Percentiles rank a stretch among this genome's conserved stretches.
Conservation (phyloP, 805 yeast genomes). For the Scheffersomyces amazonensis region DNA sequence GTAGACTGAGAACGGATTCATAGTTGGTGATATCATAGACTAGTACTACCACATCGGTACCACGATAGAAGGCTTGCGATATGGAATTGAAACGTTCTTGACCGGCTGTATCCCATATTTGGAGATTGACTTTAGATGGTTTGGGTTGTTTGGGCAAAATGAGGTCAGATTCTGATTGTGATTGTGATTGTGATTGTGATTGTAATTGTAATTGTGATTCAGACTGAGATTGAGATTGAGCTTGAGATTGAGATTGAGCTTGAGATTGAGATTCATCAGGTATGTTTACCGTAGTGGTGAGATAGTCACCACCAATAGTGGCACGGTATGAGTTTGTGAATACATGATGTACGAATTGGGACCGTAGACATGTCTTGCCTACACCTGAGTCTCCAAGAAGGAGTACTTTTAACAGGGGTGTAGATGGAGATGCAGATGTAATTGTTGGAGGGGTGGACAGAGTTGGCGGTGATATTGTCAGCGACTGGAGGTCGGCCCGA, state of each 20-base stretch:
- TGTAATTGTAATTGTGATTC: neutral
- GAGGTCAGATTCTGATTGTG: neutral
- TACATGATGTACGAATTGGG: slow-evolving; percentile 53
- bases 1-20: slow-evolving; percentile 46
- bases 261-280: slow-evolving; percentile 3
- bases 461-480: no score
- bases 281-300: slow-evolving; percentile 37
- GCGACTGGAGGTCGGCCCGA: no score
- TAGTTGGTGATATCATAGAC: slow-evolving; percentile 55
- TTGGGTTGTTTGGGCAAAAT: neutral
- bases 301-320: slow-evolving; percentile 58
- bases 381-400: slow-evolving; percentile 58
- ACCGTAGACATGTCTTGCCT: slow-evolving; percentile 56
- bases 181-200: neutral
- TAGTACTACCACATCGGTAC: slow-evolving; percentile 53
- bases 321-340: slow-evolving; percentile 57
- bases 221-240: neutral
- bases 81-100: slow-evolving; percentile 48
- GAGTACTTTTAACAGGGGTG: slow-evolving; percentile 44
- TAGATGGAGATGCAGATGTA: no score
- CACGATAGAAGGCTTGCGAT: slow-evolving; percentile 55
- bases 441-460: no score
- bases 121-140: slow-evolving; percentile 37
- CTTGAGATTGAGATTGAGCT: neutral
- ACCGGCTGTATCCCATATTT: slow-evolving; percentile 55